Base-by-base conservation (phyloP, 371 early-diverging fungal species). In the Smittium culicis region DNA sequence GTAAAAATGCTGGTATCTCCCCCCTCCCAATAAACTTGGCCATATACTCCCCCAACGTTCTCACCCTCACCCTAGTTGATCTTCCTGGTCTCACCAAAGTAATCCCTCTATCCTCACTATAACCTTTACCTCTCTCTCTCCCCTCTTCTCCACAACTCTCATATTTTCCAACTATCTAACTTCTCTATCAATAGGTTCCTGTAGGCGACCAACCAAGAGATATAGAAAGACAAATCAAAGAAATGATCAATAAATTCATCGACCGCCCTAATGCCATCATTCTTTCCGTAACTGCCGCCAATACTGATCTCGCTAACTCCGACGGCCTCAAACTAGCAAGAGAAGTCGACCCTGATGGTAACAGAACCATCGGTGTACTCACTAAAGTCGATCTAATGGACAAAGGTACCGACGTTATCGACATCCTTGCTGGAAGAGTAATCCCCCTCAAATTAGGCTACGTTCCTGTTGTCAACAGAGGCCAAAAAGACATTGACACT, bases 361-460 rank as follows among this genome's bases (percentile, higher is more conserved):
- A 89, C 33, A 85, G 99, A 58, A 99, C 99, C 1, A 89, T 99
- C 67, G 99, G 99, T 73, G 99, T 99, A 29, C 79, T 99, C 73
- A 99, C 99, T 66, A 99, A 99, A 79, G 86, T 99, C 45, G 99
- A 99, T 79, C 79, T 99, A 68, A 99, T 99, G 99, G 99, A 99
- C 79, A 85, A 86, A 70, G 99, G 99, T n/a, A 99, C 99, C 2
- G 97, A 99, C 78, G 96, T 98, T 24, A 90, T 99, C 55, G 97
- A 99, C 74, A 94, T 99, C 71, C 83, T 99, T 69, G 96, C 98
- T 27, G 97, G 97, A 2, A 84, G 95, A 25, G 86, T 97, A 35
- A 93, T 99, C 71, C 97, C 96, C 1, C 81, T 99, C 68, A 82
- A 92, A 54, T 81, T 99, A 30, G 98, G 94, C 80, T 85, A 80